Evolutionary conservation across 495 filamentous ascomycete species (phyloP), one percentile per base, ranked within the genome.

Genomic region (Penicillium robsamsonii): DNA sequence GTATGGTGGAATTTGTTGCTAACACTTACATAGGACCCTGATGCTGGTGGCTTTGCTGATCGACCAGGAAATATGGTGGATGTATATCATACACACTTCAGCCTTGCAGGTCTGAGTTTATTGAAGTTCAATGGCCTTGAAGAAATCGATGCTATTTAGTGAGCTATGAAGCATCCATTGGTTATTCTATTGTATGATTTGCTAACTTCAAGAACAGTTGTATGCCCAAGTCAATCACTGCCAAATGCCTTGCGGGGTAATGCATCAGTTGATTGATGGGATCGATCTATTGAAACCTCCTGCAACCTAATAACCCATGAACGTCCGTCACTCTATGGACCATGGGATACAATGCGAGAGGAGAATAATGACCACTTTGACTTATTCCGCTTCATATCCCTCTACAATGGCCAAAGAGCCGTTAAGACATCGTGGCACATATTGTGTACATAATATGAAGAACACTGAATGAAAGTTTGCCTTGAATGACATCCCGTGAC

Each of bases 21-120:
- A 46, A 77, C 43, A 10, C 3, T 24, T 2, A 15, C 33, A 0
- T 31, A 97, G 81, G 94, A 98, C 66, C 75, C 82, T 1, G 88
- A 96, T 55, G 70, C 80, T 35, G 94, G 94, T 27, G 94, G 94
- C 13, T 79, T 98, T 61, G 86, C 92, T 8, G 94, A 97, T 76
- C 79, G 94, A 58, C 94, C 93, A 18, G 92, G 88, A 18, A 83
- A 97, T 67, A 89, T 93, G 86, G 93, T 96, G 38, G 94, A 98
- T 80, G 92, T 98, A 40, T 98, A 96, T 74, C 94, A 98, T 69
- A 98, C 94, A 0, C 61, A 81, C 38, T 98, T 98, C 72, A 92
- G 89, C 38, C 64, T 97, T 62, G 88, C 95, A 30, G 94, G 95
- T 6, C 67, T 98, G 61, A 96, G 92, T 66, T 77, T 98, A 33